Evolutionary conservation across 345 rosid species (phyloP).

Genomic region (Arabis hirsuta): DNA sequence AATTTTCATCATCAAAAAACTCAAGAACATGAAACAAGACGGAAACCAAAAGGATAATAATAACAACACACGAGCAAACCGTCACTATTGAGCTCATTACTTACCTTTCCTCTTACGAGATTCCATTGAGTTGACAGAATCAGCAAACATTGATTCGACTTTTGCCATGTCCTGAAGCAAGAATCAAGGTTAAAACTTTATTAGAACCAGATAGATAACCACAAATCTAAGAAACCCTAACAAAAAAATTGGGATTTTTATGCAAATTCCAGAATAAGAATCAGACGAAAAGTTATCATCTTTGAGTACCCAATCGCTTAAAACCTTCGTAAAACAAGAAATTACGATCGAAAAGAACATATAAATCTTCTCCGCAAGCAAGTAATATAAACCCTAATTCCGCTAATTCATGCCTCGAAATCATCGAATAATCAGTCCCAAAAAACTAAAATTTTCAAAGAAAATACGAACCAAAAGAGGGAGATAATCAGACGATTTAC

Average conservation of each 20-base stretch:
- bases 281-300: not conserved
- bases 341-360: not conserved
- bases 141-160: not conserved
- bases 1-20: not conserved
- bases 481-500: conserved; percentile 1
- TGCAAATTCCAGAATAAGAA: not conserved
- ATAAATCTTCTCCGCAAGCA: not conserved
- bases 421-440: not conserved
- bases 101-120: conserved; percentile 26
- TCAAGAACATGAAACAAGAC: not conserved
- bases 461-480: not conserved
- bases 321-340: not conserved
- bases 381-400: conserved; percentile 6
- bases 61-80: not conserved
- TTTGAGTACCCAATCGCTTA: conserved; percentile 2
- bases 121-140: not conserved
- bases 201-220: not conserved
- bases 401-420: not conserved
- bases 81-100: conserved; percentile 2
- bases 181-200: not conserved
- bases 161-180: conserved; percentile 15
- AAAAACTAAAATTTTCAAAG: not conserved
- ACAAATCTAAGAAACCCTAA: not conserved
- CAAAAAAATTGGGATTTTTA: not conserved
- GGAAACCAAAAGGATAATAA: not conserved